Percentiles rank a stretch among this genome's conserved stretches.
Evolutionary conservation across 345 rosid genomes (phyloP).

Genomic region (Barbarea vulgaris): DNA sequence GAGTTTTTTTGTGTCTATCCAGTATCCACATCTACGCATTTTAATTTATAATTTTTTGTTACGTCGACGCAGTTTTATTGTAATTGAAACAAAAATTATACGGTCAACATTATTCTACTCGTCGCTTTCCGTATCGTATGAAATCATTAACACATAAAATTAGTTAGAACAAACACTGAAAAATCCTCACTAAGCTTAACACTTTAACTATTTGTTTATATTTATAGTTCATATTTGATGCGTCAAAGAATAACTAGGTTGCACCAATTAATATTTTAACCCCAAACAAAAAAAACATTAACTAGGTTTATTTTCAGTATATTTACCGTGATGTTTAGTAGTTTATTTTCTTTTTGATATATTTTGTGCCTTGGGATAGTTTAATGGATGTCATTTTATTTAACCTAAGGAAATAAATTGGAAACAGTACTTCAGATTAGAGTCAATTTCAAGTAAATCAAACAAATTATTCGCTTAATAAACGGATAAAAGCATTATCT

Average conservation of each 20-base stretch:
- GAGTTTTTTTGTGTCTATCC: conserved; percentile 22
- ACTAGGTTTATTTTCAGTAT: not conserved
- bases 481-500: conserved; percentile 13
- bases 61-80: not conserved
- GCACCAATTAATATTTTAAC: no score
- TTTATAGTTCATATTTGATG: not conserved
- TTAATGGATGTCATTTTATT: conserved; percentile 3
- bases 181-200: not conserved
- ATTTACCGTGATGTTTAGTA: not conserved
- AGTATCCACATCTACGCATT: conserved; percentile 30
- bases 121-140: not conserved
- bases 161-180: not conserved
- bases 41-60: not conserved
- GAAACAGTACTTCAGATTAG: not conserved
- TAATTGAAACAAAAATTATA: not conserved
- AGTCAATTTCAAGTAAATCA: not conserved
- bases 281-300: no score
- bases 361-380: not conserved
- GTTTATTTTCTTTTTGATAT: not conserved
- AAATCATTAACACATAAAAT: not conserved
- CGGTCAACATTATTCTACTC: not conserved
- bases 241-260: not conserved
- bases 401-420: not conserved
- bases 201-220: not conserved
- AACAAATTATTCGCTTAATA: not conserved